Evolutionary conservation across 2,329 filamentous ascomycete genomes (phyloP), one percentile per base, ranked within the genome.

Genomic region (Lecanicillium sp.): DNA sequence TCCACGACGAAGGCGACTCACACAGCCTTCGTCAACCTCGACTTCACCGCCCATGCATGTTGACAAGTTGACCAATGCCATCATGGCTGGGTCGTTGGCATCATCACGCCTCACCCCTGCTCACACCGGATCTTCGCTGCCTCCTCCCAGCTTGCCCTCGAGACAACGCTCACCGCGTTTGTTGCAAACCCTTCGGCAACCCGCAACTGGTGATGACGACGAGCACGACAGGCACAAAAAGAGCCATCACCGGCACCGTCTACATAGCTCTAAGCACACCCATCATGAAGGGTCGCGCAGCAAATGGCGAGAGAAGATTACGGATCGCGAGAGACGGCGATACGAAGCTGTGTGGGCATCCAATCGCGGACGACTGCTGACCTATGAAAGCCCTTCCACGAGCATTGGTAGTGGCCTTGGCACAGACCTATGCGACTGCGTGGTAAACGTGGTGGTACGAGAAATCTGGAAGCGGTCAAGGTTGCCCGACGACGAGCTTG

Each of bases 341-440:
- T 92, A 92, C 57, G 86, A 90, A 57, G 86, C 83, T 3, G 74
- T 92, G 2, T 92, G 85, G 84, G 86, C 86, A 2, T 86, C 84
- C 30, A 92, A 92, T 51, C 77, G 79, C 35, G 85, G 85, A 0
- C 42, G 78, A 0, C 60, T 76, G 8, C 55, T 72, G 3, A 50
- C 61, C 3, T 17, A 43, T 13, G 12, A 46, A 39, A 43, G 40
- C 18, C 42, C 42, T 19, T 31, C 39, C 4, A 35, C 46, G 5
- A 49, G 50, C 13, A n/a, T 38, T 1, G 46, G 43, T 11, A 45
- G 46, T 5, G 46, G 35, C 25, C 41, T 44, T 17, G 43, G 44
- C 31, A 45, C 47, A 17, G 56, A 60, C 7, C 46, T 57, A 4
- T 59, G 60, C 2, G 69, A 77, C 12, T 67, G 72, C 33, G 80